A percentile compares a stretch with the other conserved stretches of the same genome.
Evolutionary conservation across 1,284 basidiomycete genomes (phyloP).

Genomic region (Puccinia hordei): DNA sequence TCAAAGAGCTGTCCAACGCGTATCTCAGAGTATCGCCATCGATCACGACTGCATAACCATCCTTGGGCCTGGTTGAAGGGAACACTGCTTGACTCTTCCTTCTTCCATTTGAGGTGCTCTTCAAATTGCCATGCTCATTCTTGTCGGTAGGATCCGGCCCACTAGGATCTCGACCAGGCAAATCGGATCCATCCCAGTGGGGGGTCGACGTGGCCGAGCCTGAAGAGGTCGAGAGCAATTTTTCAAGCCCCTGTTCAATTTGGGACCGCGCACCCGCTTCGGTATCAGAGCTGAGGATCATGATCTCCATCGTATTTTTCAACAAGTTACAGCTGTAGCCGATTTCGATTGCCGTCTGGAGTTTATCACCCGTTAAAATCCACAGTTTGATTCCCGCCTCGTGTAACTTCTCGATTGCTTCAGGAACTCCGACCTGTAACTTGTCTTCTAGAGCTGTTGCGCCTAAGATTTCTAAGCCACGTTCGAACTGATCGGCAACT

Average conservation of each 20-base stretch:
- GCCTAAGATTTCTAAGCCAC: conserved; percentile 77
- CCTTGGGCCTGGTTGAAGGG: conserved; percentile 52
- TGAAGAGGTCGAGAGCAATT: conserved; percentile 70
- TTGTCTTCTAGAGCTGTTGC: conserved; percentile 97
- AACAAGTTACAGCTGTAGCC: conserved; percentile 88
- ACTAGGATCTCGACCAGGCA: conserved; percentile 52
- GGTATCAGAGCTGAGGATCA: conserved; percentile 88
- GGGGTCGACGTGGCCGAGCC: conserved; percentile 51
- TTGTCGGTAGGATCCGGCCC: background rate
- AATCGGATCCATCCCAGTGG: background rate
- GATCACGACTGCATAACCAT: conserved; percentile 87
- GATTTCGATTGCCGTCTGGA: conserved; percentile 97
- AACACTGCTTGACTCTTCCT: conserved; percentile 20
- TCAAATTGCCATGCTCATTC: background rate
- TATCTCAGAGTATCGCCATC: conserved; percentile 89
- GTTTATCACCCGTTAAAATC: conserved; percentile 93
- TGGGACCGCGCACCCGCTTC: conserved; percentile 75
- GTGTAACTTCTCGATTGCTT: conserved; percentile 88
- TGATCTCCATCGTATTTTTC: conserved; percentile 80
- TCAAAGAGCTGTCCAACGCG: conserved; percentile 76
- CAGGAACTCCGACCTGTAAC: conserved; percentile 92
- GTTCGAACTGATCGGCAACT: conserved; percentile 80
- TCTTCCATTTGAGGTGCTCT: background rate
- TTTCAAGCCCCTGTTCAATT: conserved; percentile 90
- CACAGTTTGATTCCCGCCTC: conserved; percentile 94